Base-by-base conservation (phyloP, 441 rosid genomes). In the Croton laevigatus region DNA sequence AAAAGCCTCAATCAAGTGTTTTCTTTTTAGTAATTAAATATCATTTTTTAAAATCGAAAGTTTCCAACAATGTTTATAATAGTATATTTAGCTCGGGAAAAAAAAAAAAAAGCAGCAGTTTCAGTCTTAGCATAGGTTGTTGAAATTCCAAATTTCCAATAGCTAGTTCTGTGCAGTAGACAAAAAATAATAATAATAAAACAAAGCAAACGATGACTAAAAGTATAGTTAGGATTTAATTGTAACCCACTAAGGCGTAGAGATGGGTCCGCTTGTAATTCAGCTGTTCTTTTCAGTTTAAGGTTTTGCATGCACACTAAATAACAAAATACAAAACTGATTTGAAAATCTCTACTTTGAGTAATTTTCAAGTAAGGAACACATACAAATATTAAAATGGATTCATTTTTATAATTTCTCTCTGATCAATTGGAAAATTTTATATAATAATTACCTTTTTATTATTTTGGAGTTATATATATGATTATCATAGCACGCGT, bases 401-500 rank as follows among this genome's bases (percentile, higher is more conserved):
- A n/a, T 12, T 3, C 32, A 8, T 22, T 16, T 11, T 12, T 8
- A n/a, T 17, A 1, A 8, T 22, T 16, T 17, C 5, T 6, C 19
- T 57, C 20, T 36, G n/a, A 10, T 12, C n/a, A 6, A 27, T 2
- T 44, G 14, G 70, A 65, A n/a, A 77, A 80, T 67, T 55, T 6
- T 14, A 8, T 27, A 27, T 27, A 27, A 27, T 3, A 13, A 55
- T 40, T 51, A 52, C 11, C 62, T 40, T 67, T n/a, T 3, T 6
- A 11, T 12, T 22, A 57, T 70, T 79, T 81, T 71, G 80, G 82
- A 75, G 55, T 66, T 48, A 64, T 59, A 34, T 59, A 34, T 64
- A 82, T 80, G 81, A 84, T 81, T 73, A 73, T 52, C 16, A 16
- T 5, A 48, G 88, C 88, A 84, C 73, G 88, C 88, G 80, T 74